A percentile compares a stretch with the other conserved stretches of the same genome.
phyloP scores from a whole-genome alignment of 2,329 filamentous ascomycete genomes.

The Coniochaeta sp. region DNA sequence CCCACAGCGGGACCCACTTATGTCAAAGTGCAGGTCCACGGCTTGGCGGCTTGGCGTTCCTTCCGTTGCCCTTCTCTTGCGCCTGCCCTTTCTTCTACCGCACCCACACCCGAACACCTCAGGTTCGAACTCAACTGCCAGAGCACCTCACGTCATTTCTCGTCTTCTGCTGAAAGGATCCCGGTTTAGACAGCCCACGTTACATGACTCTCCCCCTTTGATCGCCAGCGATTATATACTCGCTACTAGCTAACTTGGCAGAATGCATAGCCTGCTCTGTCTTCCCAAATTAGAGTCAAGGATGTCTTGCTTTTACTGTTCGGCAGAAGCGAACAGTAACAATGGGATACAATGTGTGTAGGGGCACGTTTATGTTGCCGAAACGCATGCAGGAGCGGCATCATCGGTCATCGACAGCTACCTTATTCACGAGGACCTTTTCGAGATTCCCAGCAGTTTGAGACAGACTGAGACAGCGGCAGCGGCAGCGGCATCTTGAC shows the following conservation, averaged over 20 bases:
- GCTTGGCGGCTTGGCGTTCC: neutral
- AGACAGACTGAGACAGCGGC: neutral
- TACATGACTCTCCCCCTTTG: neutral
- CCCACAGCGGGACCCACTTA: neutral
- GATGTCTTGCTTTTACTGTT: neutral
- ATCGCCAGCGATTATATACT: neutral
- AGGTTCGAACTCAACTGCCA: neutral
- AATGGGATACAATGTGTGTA: neutral
- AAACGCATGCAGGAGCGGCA: neutral
- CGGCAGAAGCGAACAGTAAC: neutral
- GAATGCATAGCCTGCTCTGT: slow-evolving; percentile 1
- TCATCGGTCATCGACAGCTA: neutral
- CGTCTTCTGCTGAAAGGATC: neutral
- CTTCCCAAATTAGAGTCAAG: slow-evolving; percentile 2
- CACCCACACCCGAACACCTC: neutral
- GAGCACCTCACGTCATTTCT: neutral
- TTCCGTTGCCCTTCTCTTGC: neutral
- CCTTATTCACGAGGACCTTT: neutral
- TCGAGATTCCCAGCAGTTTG: neutral
- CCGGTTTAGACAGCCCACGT: neutral
- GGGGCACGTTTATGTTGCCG: neutral
- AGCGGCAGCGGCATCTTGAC: neutral
- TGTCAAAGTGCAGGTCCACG: neutral
- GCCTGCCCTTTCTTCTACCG: neutral
- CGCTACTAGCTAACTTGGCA: neutral